Evolutionary conservation across 139 green algal species (phyloP).

Genomic region (Coelastrella sp.): DNA sequence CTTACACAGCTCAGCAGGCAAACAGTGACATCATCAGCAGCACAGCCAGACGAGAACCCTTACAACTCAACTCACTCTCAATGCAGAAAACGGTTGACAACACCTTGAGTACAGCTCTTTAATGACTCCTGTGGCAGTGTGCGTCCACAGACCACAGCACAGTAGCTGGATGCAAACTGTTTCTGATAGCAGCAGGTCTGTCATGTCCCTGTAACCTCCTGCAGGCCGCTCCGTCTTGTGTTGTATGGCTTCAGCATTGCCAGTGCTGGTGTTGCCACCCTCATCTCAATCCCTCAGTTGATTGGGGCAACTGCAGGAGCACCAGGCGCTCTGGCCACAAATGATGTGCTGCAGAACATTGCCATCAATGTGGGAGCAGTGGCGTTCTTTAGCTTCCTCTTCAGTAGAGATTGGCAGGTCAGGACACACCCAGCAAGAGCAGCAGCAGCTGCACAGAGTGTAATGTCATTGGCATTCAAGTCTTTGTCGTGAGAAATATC

Average conservation of each 20-base stretch:
- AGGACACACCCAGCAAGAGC: not conserved
- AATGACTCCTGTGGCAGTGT: no score
- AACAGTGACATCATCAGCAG: no score
- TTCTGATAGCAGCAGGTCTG: not conserved
- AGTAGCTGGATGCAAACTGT: no score
- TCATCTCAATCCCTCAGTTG: constrained; percentile 71
- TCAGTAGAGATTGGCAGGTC: constrained; percentile 54
- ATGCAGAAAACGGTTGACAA: no score
- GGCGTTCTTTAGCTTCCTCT: constrained; percentile 61
- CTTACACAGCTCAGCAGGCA: no score
- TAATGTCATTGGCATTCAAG: not conserved
- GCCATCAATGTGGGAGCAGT: constrained; percentile 76
- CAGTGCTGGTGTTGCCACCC: constrained; percentile 65
- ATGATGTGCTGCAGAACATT: constrained; percentile 72
- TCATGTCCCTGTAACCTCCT: not conserved
- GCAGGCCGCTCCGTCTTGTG: constrained; percentile 69
- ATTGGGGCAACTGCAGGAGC: constrained; percentile 71
- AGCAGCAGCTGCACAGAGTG: not conserved
- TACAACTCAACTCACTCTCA: no score
- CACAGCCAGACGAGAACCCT: no score
- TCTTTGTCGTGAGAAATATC: not conserved
- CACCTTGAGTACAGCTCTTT: no score
- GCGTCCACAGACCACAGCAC: no score
- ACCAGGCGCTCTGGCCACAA: constrained; percentile 61
- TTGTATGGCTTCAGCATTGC: constrained; percentile 75